phyloP scores from a whole-genome alignment of 78 protist genomes.

The Dictyostelium capitatum region DNA sequence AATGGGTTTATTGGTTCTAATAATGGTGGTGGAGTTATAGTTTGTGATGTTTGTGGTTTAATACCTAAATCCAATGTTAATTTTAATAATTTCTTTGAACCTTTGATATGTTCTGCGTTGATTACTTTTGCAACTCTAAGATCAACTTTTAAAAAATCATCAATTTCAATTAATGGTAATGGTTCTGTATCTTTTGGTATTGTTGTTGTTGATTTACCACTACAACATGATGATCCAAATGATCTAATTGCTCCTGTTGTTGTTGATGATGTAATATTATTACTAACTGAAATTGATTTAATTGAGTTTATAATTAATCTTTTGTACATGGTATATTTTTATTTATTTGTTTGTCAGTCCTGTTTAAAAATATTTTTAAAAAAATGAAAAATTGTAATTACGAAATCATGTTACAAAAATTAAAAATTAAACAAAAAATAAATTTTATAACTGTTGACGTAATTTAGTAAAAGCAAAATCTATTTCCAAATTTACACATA shows the following conservation, averaged over 20 bases:
- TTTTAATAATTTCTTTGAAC: constrained; percentile 60
- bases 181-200: not conserved
- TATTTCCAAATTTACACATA: no score
- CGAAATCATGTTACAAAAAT: no score
- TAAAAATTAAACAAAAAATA: no score
- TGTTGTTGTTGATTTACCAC: constrained; percentile 11
- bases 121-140: constrained; percentile 46
- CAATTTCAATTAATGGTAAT: not conserved
- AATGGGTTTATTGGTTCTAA: not conserved
- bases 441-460: no score
- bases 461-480: no score
- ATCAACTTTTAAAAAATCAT: constrained; percentile 72
- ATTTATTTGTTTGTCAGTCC: no score
- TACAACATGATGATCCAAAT: constrained; percentile 8
- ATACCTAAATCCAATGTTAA: constrained; percentile 47
- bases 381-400: no score
- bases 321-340: not conserved
- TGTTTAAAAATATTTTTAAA: no score
- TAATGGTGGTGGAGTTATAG: not conserved
- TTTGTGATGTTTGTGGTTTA: not conserved
- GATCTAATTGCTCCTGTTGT: not conserved
- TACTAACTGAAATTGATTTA: not conserved
- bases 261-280: not conserved
- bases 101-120: constrained; percentile 48
- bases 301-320: not conserved